Evolutionary conservation across 2,329 filamentous ascomycete species (phyloP), one percentile per base, ranked within the genome.

Genomic region (Daldinia sp.): DNA sequence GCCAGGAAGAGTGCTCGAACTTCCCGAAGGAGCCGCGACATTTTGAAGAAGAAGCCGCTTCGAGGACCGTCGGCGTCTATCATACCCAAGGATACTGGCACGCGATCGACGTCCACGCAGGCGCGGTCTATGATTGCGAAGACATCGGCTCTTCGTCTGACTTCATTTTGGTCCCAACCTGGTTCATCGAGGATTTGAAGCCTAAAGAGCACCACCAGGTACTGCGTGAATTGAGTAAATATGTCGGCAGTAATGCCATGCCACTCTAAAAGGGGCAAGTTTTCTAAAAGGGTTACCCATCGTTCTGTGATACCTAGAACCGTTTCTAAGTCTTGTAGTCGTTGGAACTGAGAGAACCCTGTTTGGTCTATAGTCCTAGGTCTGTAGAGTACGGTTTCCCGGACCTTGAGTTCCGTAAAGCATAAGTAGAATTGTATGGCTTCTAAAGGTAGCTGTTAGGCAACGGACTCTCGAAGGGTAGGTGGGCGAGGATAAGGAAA

Each of bases 181-280:
- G 66, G 58, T 37, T 71, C 71, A 9, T 67, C 41, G 32, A 71
- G 61, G 2, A 58, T 70, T 25, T 54, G 48, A 21, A 73, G 69
- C 51, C 67, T 69, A 47, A 73, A 72, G 8, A 71, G 61, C 8
- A 71, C 63, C 8, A 71, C 68, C 7, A 72, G 29, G 56, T 64
- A 68, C 52, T 71, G 70, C 41, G 61, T 66, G 39, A 72, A 68
- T 41, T 73, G 72, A 1, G 68, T 47, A 59, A 72, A 71, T 6
- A 53, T 30, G 34, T 72, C 70, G 27, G 67, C 60, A n/a, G 48
- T 63, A 27, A 70, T 41, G 13, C 70, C 71, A 8, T 66, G n/a
- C 64, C 67, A 70, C 11, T 67, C 54, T 6, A 17, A 2, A 2
- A 61, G 21, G 4, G 69, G 61, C 62, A 69, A 63, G 15, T 35